Percentiles rank a stretch among this genome's conserved stretches.
Evolutionary conservation across 2,329 filamentous ascomycete genomes (phyloP).

Genomic region (Rutstroemia sp.): DNA sequence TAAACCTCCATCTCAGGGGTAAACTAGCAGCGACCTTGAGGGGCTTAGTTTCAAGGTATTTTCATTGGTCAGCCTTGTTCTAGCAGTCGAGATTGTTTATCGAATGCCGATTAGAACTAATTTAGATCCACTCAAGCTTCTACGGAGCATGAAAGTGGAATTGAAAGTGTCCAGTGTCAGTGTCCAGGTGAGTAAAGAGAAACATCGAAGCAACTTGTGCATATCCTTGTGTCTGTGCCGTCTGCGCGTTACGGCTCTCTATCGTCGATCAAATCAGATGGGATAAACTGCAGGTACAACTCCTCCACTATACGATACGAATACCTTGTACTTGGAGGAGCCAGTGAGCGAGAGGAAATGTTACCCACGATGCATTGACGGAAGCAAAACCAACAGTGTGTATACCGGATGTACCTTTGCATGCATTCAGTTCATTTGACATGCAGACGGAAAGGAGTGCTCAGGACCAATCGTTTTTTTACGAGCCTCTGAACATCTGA

Average conservation of each 20-base stretch:
- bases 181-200: not conserved
- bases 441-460: no score
- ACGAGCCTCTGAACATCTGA: no score
- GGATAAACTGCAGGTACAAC: no score
- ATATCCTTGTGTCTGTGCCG: not conserved
- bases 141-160: not conserved
- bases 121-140: conserved; percentile 4
- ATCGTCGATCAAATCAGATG: no score
- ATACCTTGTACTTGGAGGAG: no score
- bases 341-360: no score
- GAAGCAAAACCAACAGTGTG: not conserved
- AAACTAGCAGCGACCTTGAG: conserved; percentile 2
- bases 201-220: not conserved
- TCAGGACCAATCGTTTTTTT: no score
- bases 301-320: no score
- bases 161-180: not conserved
- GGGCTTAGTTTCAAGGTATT: not conserved
- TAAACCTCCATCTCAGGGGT: conserved; percentile 12
- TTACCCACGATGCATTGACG: no score
- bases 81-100: conserved; percentile 8
- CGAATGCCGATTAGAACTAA: conserved; percentile 3
- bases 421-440: no score
- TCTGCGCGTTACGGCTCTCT: not conserved
- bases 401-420: no score
- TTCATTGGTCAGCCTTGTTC: conserved; percentile 8